Evolutionary conservation across 208 protist genomes (phyloP), one percentile per base, ranked within the genome.

Genomic region (Crithidia acanthocephali): DNA sequence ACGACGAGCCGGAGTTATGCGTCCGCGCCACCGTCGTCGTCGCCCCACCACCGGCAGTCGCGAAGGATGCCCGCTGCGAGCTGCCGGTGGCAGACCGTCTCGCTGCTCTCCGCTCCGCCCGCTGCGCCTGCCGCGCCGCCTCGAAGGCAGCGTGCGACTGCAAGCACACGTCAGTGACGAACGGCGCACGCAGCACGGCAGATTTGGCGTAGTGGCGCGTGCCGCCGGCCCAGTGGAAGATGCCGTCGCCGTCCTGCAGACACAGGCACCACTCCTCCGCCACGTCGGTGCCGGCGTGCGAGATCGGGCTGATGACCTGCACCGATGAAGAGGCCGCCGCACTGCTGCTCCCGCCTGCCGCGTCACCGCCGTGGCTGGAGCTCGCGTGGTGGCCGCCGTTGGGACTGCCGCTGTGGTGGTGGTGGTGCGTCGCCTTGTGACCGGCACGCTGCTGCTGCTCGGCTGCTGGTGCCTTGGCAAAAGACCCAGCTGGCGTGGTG

Each of bases 221-320:
- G 66, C 53, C 65, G 51, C 81, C 81, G 37, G 79, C 52, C 72
- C 72, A 86, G 27, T 79, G 60, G 60, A 76, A 87, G 2, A 48
- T 37, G 9, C 72, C 71, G 6, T 72, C 55, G 15, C 30, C 53
- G 55, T 84, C 79, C n/a, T 70, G 66, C 53, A 81, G 45, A 42
- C 85, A 90, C 10, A 90, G 52, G 16, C 58, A 76, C 72, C 74
- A 76, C 50, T 72, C 64, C 42, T 16, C n/a, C 30, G 44, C 28
- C 18, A 4, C 44, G 1, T 0, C 50, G 55, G 58, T 3, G 30
- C 2, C 30, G 60, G 58, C 11, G 5, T 27, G 32, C 6, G 47
- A 40, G 60, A 47, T 56, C 3, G 60, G 60, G 20, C 47, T 53
- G 40, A 52, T 2, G 11, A 59, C 32, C 7, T 44, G 22, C 20